Base-by-base conservation (phyloP, 208 protist genomes). In the Blechomonas ayalai region DNA sequence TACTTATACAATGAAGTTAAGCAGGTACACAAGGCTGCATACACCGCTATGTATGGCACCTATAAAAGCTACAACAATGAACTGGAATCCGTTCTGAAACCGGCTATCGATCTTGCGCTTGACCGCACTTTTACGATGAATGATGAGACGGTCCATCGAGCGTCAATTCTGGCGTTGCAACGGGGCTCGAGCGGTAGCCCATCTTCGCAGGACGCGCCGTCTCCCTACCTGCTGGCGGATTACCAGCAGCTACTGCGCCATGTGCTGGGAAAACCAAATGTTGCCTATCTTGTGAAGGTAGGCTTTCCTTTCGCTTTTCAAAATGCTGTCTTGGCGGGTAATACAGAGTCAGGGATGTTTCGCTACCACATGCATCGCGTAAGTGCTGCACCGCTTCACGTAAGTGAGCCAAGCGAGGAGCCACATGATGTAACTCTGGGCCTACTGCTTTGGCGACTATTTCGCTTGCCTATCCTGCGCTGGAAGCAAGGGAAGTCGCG, bases 21-120 rank as follows among this genome's bases (percentile, higher is more conserved):
- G 34, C 68, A 77, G 46, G 10, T 28, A 9, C 68, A 77, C 68
- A 77, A 77, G 51, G 64, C 53, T 4, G 49, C 63, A 43, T 77
- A 77, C 63, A 72, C 63, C 0, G 60, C 61, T 16, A 31, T 77
- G 26, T 77, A 68, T 49, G 68, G 68, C 28, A 59, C 47, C 47
- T 67, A 64, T 46, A 47, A 62, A 34, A 27, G 55, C 7, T 77
- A 77, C 39, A 57, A 63, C 29, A 63, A 62, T 16, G 43, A 57
- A 22, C 48, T 46, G 4, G 57, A 66, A 38, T 45, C 56, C 0
- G 41, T 49, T 29, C 49, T 77, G 29, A 47, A 48, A 36, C 38
- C 59, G 1, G 68, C 64, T 12, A 26, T 71, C 19, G 63, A 44
- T 2, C 32, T 72, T 27, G 63, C 68, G 2, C 63, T 77, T 9